These are phyloP conservation scores for Mycocentrospora acerina DNA, from an alignment of 2,329 filamentous ascomycete species.

Conservation along the genomic window DNA sequence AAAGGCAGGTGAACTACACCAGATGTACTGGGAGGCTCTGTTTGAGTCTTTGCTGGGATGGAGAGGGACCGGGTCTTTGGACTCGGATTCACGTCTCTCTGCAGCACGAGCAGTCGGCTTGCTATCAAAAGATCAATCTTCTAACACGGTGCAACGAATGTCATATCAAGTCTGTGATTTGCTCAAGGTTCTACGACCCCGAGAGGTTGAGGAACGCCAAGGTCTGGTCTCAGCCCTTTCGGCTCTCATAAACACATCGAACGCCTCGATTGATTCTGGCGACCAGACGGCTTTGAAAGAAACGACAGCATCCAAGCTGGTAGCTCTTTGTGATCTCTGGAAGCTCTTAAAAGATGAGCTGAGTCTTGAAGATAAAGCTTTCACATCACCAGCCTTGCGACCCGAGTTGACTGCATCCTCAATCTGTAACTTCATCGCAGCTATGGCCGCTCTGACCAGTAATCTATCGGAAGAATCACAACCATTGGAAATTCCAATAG, in stretches of 20 bases:
- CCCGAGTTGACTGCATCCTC: constrained; percentile 67
- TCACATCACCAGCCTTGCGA: constrained; percentile 51
- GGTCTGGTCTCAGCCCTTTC: constrained; percentile 62
- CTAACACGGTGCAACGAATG: constrained; percentile 42
- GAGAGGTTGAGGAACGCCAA: constrained; percentile 70
- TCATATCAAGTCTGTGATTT: constrained; percentile 46
- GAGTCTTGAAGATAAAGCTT: constrained; percentile 41
- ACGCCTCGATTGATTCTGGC: neutral
- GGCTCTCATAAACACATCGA: constrained; percentile 12
- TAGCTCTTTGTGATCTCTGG: constrained; percentile 32
- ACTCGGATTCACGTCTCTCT: constrained; percentile 70
- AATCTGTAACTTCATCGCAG: constrained; percentile 56
- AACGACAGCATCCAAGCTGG: neutral
- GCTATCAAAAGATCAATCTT: constrained; percentile 48
- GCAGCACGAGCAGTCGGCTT: constrained; percentile 70
- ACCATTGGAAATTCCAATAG: constrained; percentile 11
- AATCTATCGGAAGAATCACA: constrained; percentile 3
- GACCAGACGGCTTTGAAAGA: neutral
- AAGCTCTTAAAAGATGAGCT: constrained; percentile 32
- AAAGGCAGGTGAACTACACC: constrained; percentile 65
- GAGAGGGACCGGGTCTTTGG: constrained; percentile 82
- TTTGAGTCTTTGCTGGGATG: constrained; percentile 74
- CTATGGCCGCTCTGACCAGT: constrained; percentile 22
- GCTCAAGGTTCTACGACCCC: constrained; percentile 51
- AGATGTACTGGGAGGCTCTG: constrained; percentile 67